A percentile compares a stretch with the other conserved stretches of the same genome.
These are phyloP conservation scores for Wolfiporia cocos DNA, from an alignment of 1,284 basidiomycete genomes.

Conservation along the genomic window DNA sequence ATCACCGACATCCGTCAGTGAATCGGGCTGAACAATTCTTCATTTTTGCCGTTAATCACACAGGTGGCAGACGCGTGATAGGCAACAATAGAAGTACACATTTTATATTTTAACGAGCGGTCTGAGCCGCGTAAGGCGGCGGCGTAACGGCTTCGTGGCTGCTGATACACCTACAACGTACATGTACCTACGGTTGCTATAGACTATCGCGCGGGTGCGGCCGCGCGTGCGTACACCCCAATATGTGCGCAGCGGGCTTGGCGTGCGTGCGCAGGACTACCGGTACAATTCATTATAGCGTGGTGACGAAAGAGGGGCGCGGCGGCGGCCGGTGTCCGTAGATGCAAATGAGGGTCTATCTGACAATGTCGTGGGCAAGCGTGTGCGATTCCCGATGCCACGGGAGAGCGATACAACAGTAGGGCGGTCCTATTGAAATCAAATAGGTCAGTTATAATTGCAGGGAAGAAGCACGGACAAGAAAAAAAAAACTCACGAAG, in stretches of 20 bases:
- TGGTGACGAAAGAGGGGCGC: background rate
- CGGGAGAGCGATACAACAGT: constrained; percentile 5
- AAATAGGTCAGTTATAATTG: background rate
- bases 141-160: background rate
- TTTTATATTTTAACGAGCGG: too few relatives aligned
- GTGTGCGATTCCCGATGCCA: constrained; percentile 4
- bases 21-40: too few relatives aligned
- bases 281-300: constrained; percentile 4
- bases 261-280: constrained; percentile 4
- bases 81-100: too few relatives aligned
- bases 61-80: too few relatives aligned
- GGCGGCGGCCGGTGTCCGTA: background rate
- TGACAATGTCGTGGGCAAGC: constrained; percentile 3
- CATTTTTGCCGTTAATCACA: too few relatives aligned
- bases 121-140: too few relatives aligned
- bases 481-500: constrained; percentile 6
- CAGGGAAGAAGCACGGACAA: background rate
- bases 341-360: constrained; percentile 9
- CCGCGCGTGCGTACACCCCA: background rate
- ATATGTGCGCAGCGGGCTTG: background rate
- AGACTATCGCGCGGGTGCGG: constrained; percentile 5
- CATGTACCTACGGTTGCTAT: constrained; percentile 9
- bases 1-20: too few relatives aligned
- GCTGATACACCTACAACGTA: constrained; percentile 8
- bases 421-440: constrained; percentile 3